These are phyloP conservation scores for Dimocarpus longan DNA, from an alignment of 345 rosid genomes.

Conservation along the genomic window DNA sequence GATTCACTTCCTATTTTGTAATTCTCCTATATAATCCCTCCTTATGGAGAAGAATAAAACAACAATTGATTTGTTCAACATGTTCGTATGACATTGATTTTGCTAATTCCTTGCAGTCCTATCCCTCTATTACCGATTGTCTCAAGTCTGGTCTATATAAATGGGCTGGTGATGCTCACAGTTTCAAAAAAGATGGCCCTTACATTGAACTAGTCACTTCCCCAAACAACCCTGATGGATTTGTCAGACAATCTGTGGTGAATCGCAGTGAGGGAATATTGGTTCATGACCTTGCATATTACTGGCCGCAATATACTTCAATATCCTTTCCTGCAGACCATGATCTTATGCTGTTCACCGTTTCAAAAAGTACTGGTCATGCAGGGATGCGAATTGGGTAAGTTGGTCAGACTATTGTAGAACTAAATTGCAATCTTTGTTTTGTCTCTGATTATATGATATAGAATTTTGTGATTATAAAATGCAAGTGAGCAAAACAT, in stretches of 20 bases:
- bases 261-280: slow-evolving; percentile 65
- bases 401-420: slow-evolving; percentile 16
- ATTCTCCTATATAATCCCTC: too few species aligned
- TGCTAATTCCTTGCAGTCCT: slow-evolving; percentile 57
- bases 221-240: slow-evolving; percentile 94
- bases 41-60: too few species aligned
- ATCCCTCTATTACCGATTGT: slow-evolving; percentile 74
- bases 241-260: slow-evolving; percentile 62
- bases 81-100: slow-evolving; percentile 16
- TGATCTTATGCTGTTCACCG: slow-evolving; percentile 79
- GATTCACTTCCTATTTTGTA: too few species aligned
- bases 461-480: background rate
- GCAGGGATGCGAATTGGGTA: slow-evolving; percentile 98
- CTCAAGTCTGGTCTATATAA: slow-evolving; percentile 69
- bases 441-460: background rate
- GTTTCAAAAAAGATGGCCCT: slow-evolving; percentile 54
- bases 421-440: background rate
- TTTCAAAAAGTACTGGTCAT: slow-evolving; percentile 86
- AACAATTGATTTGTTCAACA: too few species aligned
- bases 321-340: slow-evolving; percentile 69
- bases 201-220: slow-evolving; percentile 93
- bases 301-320: slow-evolving; percentile 95
- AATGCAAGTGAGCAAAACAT: background rate
- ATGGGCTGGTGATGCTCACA: slow-evolving; percentile 91
- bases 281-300: slow-evolving; percentile 91